Conservation (phyloP, 2,329 filamentous ascomycete species). For the Microcyclosporella mali region DNA sequence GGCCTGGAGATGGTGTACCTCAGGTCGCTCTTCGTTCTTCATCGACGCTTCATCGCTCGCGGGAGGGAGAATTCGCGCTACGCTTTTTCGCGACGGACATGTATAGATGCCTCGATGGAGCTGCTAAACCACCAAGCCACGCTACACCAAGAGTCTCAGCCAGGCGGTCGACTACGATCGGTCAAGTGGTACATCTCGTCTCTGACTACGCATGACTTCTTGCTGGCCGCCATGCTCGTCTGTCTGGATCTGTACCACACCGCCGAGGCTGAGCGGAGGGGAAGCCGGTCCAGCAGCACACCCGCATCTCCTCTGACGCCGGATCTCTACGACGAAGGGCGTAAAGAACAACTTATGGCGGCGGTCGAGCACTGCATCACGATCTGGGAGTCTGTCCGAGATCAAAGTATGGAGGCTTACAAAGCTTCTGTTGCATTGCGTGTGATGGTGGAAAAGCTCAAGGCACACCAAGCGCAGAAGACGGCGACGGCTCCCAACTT, state of each 20-base stretch:
- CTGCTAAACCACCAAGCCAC: constrained; percentile 72
- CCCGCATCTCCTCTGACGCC: constrained; percentile 24
- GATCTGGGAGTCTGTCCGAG: constrained; percentile 74
- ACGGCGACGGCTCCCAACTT: constrained; percentile 9
- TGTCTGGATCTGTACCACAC: constrained; percentile 75
- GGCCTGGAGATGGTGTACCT: constrained; percentile 79
- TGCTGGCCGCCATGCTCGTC: constrained; percentile 78
- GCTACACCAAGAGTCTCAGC: constrained; percentile 67
- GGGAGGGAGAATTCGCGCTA: constrained; percentile 75
- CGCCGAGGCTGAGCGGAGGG: constrained; percentile 39
- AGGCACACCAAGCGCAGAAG: constrained; percentile 36
- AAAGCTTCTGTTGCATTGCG: constrained; percentile 77
- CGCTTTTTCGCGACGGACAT: constrained; percentile 72
- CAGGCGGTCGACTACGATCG: constrained; percentile 63
- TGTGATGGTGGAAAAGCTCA: constrained; percentile 77
- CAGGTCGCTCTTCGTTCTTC: constrained; percentile 82
- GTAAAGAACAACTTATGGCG: constrained; percentile 66
- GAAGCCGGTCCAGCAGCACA: constrained; percentile 23
- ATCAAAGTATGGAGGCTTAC: constrained; percentile 79
- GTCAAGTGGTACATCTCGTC: constrained; percentile 75
- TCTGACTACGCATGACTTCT: constrained; percentile 75
- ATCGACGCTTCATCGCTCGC: constrained; percentile 76
- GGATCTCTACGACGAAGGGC: constrained; percentile 40
- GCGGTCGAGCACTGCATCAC: constrained; percentile 64
- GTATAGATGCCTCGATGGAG: constrained; percentile 79